Conservation (phyloP, 306 rosid genomes). For the Sphenostylis stenocarpa region DNA sequence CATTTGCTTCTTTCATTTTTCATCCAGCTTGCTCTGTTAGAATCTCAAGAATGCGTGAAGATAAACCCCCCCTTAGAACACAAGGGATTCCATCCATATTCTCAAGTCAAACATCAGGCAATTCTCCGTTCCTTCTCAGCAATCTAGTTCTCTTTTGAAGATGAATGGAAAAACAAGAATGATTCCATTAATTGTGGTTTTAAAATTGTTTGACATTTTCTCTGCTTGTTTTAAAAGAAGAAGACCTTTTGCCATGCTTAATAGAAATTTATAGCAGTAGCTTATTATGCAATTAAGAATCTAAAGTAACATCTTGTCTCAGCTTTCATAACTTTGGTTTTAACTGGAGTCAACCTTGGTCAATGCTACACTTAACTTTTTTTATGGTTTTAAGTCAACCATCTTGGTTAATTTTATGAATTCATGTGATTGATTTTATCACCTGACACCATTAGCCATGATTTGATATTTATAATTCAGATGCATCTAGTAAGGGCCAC, state of each 20-base stretch:
- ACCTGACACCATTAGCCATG: slow-evolving; percentile 13
- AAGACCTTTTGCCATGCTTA: neutral
- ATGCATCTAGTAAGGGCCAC: slow-evolving; percentile 42
- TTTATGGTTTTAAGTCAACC: slow-evolving; percentile 25
- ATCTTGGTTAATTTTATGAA: slow-evolving; percentile 9
- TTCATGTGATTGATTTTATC: neutral
- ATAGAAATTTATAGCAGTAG: neutral
- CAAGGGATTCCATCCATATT: slow-evolving; percentile 51
- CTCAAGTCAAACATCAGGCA: slow-evolving; percentile 63
- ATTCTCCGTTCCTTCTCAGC: slow-evolving; percentile 33
- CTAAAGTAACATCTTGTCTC: neutral
- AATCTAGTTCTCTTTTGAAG: slow-evolving; percentile 11
- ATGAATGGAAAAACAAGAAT: neutral
- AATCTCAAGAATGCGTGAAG: slow-evolving; percentile 48
- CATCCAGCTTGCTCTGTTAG: slow-evolving; percentile 57
- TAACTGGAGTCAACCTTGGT: slow-evolving; percentile 7
- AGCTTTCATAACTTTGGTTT: slow-evolving; percentile 9
- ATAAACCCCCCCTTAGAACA: slow-evolving; percentile 41
- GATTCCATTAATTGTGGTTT: slow-evolving; percentile 13
- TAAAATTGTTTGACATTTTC: neutral
- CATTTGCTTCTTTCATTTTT: slow-evolving; percentile 35
- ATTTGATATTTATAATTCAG: slow-evolving; percentile 50
- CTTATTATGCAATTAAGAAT: slow-evolving; percentile 17
- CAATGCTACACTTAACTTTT: neutral
- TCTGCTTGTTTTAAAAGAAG: slow-evolving; percentile 13